Conservation (phyloP, 202 grass and related monocot genomes). For the Sporobolus alterniflorus region DNA sequence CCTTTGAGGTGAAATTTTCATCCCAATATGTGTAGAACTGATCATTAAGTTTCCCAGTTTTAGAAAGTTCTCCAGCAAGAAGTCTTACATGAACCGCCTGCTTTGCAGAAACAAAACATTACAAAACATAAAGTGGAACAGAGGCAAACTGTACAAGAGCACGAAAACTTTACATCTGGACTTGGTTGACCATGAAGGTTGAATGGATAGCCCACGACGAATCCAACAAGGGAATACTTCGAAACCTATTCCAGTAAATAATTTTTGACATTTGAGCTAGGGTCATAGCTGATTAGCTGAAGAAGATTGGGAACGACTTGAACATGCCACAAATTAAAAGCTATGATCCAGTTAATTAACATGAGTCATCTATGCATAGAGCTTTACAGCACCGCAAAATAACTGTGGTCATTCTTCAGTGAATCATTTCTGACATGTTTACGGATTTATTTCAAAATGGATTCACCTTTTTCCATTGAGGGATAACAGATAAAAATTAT, state of each 20-base stretch:
- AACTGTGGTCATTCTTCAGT: not conserved
- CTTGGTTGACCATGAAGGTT: constrained; percentile 63
- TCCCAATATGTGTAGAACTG: constrained; percentile 89
- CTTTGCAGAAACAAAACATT: constrained; percentile 46
- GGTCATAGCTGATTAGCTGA: not conserved
- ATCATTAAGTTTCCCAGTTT: constrained; percentile 72
- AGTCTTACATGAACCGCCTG: constrained; percentile 83
- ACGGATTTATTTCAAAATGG: not conserved
- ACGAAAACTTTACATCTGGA: constrained; percentile 48
- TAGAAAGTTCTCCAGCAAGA: constrained; percentile 74
- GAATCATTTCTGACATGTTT: constrained; percentile 9
- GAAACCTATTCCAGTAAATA: constrained; percentile 53
- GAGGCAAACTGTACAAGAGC: constrained; percentile 20
- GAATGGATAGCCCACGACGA: constrained; percentile 89
- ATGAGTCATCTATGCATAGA: constrained; percentile 4
- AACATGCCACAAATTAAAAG: constrained; percentile 21
- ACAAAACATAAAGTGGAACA: constrained; percentile 21
- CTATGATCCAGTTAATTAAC: not conserved
- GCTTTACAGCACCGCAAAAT: not conserved
- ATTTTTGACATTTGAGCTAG: constrained; percentile 9
- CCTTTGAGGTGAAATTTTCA: constrained; percentile 94
- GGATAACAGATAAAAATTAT: not conserved
- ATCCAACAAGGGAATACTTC: constrained; percentile 60
- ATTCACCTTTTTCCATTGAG: not conserved
- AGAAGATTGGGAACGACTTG: constrained; percentile 24